phyloP scores from a whole-genome alignment of 2,329 filamentous ascomycete genomes.

The Xylaria sp. region DNA sequence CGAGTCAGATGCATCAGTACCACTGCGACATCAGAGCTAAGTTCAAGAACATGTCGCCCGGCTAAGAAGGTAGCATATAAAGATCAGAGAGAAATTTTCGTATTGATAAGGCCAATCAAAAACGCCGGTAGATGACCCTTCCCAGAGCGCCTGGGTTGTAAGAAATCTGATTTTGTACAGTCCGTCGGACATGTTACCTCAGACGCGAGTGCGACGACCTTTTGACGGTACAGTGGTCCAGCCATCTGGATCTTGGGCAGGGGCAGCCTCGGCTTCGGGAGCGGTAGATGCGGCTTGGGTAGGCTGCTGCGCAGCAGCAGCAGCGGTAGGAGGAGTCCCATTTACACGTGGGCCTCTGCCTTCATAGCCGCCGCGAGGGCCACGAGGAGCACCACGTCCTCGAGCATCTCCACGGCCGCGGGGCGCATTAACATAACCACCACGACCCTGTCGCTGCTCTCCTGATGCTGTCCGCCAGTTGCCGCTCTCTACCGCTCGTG shows the following conservation, averaged over 20 bases:
- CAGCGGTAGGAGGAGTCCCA: conserved; percentile 52
- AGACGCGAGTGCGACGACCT: conserved; percentile 50
- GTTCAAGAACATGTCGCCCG: conserved; percentile 37
- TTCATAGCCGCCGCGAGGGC: conserved; percentile 58
- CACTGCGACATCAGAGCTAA: conserved; percentile 31
- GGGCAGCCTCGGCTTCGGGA: conserved; percentile 50
- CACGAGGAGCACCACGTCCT: conserved; percentile 58
- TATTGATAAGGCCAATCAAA: conserved; percentile 42
- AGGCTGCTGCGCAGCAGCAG: conserved; percentile 43
- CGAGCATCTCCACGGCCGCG: conserved; percentile 49
- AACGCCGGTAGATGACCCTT: conserved; percentile 40
- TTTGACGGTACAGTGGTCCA: conserved; percentile 69
- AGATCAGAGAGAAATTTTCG: conserved; percentile 41
- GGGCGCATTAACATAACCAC: conserved; percentile 50
- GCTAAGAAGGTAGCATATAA: conserved; percentile 34
- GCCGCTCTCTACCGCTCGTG: conserved; percentile 66
- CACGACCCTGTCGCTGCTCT: conserved; percentile 55
- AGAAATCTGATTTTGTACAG: conserved; percentile 47
- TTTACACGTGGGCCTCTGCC: conserved; percentile 62
- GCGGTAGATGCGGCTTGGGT: conserved; percentile 45
- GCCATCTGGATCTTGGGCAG: conserved; percentile 67
- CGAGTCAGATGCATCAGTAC: conserved; percentile 23
- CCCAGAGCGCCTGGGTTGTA: conserved; percentile 40
- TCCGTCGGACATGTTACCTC: conserved; percentile 22
- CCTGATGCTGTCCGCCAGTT: conserved; percentile 69